Percentiles rank a stretch among this genome's conserved stretches.
Evolutionary conservation across 2,329 filamentous ascomycete species (phyloP).

Genomic region (Exophiala alcalophila): DNA sequence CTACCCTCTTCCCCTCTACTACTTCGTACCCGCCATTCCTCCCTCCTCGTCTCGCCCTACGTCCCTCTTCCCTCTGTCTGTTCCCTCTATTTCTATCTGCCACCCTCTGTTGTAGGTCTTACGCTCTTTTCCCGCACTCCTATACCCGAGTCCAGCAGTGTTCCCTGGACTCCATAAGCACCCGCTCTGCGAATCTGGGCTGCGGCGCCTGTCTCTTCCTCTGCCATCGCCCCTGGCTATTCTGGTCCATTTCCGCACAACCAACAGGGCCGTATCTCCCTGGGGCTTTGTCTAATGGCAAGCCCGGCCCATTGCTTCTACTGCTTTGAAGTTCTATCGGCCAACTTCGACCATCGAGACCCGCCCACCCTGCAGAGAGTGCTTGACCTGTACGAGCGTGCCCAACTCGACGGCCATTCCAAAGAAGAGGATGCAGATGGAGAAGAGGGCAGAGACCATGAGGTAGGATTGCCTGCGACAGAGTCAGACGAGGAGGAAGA

Average conservation of each 20-base stretch:
- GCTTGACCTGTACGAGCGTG: slow-evolving; percentile 64
- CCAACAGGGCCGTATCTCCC: not conserved
- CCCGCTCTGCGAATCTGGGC: not conserved
- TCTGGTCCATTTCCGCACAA: not conserved
- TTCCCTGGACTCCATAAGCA: not conserved
- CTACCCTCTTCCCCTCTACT: no score
- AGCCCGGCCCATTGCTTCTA: slow-evolving; percentile 80
- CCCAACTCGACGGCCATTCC: slow-evolving; percentile 35
- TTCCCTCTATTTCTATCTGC: slow-evolving; percentile 5
- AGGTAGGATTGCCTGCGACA: slow-evolving; percentile 1
- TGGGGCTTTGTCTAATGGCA: slow-evolving; percentile 63
- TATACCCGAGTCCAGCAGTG: slow-evolving; percentile 1
- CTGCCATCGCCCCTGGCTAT: not conserved
- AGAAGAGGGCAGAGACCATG: slow-evolving; percentile 18
- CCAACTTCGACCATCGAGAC: slow-evolving; percentile 68
- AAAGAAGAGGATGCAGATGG: slow-evolving; percentile 11
- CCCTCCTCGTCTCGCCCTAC: slow-evolving; percentile 10
- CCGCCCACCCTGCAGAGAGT: slow-evolving; percentile 66
- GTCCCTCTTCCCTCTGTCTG: slow-evolving; percentile 10
- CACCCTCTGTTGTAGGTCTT: not conserved
- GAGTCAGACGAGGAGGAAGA: slow-evolving; percentile 32
- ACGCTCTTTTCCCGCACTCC: slow-evolving; percentile 3
- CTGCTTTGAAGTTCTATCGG: slow-evolving; percentile 84
- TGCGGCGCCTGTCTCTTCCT: not conserved
- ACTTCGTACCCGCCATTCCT: slow-evolving; percentile 2